Evolutionary conservation across 441 rosid species (phyloP), one percentile per base, ranked within the genome.

Genomic region (Erodium texanum): DNA sequence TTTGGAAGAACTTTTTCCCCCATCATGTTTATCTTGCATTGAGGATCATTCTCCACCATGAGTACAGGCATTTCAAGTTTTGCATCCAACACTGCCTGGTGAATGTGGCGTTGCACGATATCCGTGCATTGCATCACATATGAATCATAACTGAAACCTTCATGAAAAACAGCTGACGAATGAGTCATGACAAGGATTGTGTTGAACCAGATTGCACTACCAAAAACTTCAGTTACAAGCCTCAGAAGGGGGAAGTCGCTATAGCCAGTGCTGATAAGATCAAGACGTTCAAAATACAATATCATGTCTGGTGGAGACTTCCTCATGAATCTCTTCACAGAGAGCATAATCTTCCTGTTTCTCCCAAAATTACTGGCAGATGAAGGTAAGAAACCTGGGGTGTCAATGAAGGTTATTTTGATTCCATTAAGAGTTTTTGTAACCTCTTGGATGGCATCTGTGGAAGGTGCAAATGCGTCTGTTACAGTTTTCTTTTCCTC

Each of bases 101-200:
- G 89, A 64, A 91, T 80, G 63, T 79, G 79, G 34, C 79, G 84
- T 68, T 91, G 99, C 77, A 91, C 79, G 72, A 91, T 71, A 75
- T 87, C 84, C 67, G 88, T 70, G 59, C 93, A 64, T 61, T 24
- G 90, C 82, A 72, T 74, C 64, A 88, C 96, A 73, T 85, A 85
- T 58, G 90, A 84, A 70, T 89, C 96, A 36, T 85, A 91, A 77
- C 75, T 80, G 70, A 84, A 67, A 61, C 92, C 92, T 82, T 93
- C 96, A 12, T 89, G 89, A 73, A 76, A 77, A 66, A 79, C 62
- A 52, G 80, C 75, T 61, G 64, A 82, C 67, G 93, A 90, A 84
- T 91, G 95, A 36, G 93, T 93, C 90, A 91, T 79, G 69, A 91
- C 95, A 68, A 93, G 88, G 75, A 89, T 83, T 38, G 97, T 87